Base-by-base conservation (phyloP, 352 stramenopile species). In the Paralagenidium karlingii region DNA sequence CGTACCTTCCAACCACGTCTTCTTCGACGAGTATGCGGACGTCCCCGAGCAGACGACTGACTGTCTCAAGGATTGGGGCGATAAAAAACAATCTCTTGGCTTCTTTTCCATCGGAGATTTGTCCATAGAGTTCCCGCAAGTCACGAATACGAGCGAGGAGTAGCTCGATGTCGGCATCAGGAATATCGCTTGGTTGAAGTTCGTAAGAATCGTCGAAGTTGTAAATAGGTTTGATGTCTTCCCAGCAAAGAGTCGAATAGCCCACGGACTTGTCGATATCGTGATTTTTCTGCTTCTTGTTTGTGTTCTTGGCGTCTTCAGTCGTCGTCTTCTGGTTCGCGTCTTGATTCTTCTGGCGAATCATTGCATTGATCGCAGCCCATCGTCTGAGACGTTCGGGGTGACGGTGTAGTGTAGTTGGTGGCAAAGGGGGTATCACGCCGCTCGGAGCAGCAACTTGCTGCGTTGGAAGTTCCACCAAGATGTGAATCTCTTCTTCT, bases 401-500 rank as follows among this genome's bases (percentile, higher is more conserved):
- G 21, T 49, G 39, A 40, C 47, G 40, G 18, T 49, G 47, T 16
- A 48, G 40, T 53, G 38, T n/a, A n/a, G n/a, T n/a, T n/a, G n/a
- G n/a, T n/a, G n/a, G n/a, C n/a, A n/a, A n/a, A n/a, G n/a, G n/a
- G n/a, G n/a, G n/a, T n/a, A n/a, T n/a, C n/a, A n/a, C n/a, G n/a
- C n/a, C n/a, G n/a, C n/a, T n/a, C n/a, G n/a, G n/a, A n/a, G n/a
- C n/a, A n/a, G n/a, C n/a, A n/a, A n/a, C n/a, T n/a, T 36, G 30
- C 11, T 18, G 15, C 26, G 38, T 32, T 39, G 44, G 45, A 9
- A 47, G 38, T 31, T 39, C 48, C 48, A 51, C 30, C 16, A 55
- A 20, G 13, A 57, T 34, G 26, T 57, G 49, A 49, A 57, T 57
- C 38, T 45, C 49, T 43, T 45, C 25, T 26, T 24, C 13, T 47